Conservation (phyloP, 2,329 filamentous ascomycete species). For the Bipolaris bicolor region DNA sequence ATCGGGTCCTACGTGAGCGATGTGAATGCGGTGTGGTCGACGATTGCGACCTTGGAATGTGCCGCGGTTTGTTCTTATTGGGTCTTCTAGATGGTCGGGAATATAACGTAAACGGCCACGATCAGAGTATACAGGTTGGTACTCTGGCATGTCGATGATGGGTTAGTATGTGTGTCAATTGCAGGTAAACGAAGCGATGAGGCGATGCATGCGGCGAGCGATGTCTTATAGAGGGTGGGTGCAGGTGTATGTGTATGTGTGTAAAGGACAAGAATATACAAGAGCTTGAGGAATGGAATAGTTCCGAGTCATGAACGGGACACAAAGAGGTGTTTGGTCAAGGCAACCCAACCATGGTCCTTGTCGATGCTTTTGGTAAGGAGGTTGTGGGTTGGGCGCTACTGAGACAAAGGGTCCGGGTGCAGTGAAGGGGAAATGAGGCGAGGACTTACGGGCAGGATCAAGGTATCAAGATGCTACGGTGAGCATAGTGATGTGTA, state of each 20-base stretch:
- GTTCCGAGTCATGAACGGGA: slow-evolving; percentile 37
- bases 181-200: slow-evolving; percentile 10
- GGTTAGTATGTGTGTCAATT: slow-evolving; percentile 39
- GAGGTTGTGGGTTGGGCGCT: slow-evolving; percentile 26
- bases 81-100: slow-evolving; percentile 43
- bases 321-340: slow-evolving; percentile 45
- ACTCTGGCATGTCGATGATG: slow-evolving; percentile 48
- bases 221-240: slow-evolving; percentile 30
- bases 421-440: slow-evolving; percentile 40
- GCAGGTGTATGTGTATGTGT: slow-evolving; percentile 16
- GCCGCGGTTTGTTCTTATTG: slow-evolving; percentile 32
- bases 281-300: slow-evolving; percentile 41
- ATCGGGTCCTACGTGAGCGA: slow-evolving; percentile 57
- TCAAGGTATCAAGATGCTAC: slow-evolving; percentile 28
- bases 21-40: slow-evolving; percentile 63
- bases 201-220: slow-evolving; percentile 24
- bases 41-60: slow-evolving; percentile 59
- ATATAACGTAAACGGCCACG: slow-evolving; percentile 49
- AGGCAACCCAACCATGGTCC: slow-evolving; percentile 40
- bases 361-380: slow-evolving; percentile 42
- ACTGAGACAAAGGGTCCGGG: slow-evolving; percentile 42
- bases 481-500: slow-evolving; percentile 32
- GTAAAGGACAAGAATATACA: slow-evolving; percentile 22
- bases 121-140: slow-evolving; percentile 46
- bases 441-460: slow-evolving; percentile 44